phyloP scores from a whole-genome alignment of 2,329 filamentous ascomycete genomes.

The Penicillium corylophilum region DNA sequence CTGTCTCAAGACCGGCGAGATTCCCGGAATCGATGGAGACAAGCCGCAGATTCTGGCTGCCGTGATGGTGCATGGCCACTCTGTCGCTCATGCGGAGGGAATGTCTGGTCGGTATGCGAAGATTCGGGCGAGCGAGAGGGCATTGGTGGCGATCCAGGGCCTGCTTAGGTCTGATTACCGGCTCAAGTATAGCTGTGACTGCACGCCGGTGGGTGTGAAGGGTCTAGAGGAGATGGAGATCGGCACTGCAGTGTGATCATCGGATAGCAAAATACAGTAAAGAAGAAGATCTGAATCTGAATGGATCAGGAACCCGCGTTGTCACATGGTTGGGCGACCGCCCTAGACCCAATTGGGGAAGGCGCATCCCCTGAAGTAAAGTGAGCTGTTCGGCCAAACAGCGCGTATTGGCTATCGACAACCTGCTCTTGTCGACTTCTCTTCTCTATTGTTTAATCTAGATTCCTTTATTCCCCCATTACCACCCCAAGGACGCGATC shows the following conservation, averaged over 20 bases:
- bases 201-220: constrained; percentile 35
- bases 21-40: constrained; percentile 48
- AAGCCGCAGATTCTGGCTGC: constrained; percentile 61
- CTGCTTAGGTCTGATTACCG: constrained; percentile 60
- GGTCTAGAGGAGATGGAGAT: constrained; percentile 16
- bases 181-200: constrained; percentile 63
- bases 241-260: constrained; percentile 31
- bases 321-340: constrained; percentile 23
- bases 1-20: constrained; percentile 47
- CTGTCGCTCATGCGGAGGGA: constrained; percentile 62
- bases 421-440: constrained; percentile 1
- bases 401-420: constrained; percentile 20
- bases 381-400: constrained; percentile 15
- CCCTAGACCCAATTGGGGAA: constrained; percentile 15
- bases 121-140: constrained; percentile 49
- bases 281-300: neutral
- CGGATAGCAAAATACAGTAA: neutral
- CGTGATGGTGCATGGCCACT: constrained; percentile 70
- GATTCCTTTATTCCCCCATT: constrained; percentile 7
- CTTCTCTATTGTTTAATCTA: constrained; percentile 19
- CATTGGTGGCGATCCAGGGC: constrained; percentile 47
- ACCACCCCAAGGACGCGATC: neutral
- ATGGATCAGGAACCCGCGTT: constrained; percentile 11
- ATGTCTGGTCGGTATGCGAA: constrained; percentile 73
- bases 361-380: constrained; percentile 27